Evolutionary conservation across 129 eudicot species (phyloP).

Genomic region (Tanacetum coccineum): DNA sequence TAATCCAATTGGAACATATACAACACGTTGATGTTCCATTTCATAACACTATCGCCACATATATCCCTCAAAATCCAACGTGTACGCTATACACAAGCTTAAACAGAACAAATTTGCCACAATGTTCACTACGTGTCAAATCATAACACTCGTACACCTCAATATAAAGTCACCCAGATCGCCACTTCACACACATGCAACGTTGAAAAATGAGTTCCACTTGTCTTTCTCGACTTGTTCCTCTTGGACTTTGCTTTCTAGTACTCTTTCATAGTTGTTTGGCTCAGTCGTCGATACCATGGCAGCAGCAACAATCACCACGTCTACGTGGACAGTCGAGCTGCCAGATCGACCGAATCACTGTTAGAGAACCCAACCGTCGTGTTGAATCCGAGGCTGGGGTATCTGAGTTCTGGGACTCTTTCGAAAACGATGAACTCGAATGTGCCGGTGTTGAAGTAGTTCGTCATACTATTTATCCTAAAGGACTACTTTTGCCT

Average conservation of each 20-base stretch:
- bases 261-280: conserved; percentile 34
- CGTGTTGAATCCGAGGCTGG: conserved; percentile 48
- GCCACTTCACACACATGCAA: conserved; percentile 18
- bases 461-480: conserved; percentile 38
- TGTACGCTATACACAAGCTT: conserved; percentile 9
- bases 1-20: no score
- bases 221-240: conserved; percentile 22
- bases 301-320: conserved; percentile 21
- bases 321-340: conserved; percentile 32
- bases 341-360: conserved; percentile 45
- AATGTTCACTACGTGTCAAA: conserved; percentile 26
- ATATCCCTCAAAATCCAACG: conserved; percentile 21
- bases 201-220: not conserved
- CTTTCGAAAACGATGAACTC: conserved; percentile 30
- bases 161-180: not conserved
- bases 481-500: conserved; percentile 59
- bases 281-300: conserved; percentile 37
- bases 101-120: conserved; percentile 29
- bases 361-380: conserved; percentile 40
- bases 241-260: conserved; percentile 33
- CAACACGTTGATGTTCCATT: not conserved
- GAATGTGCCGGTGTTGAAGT: conserved; percentile 58
- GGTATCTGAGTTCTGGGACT: conserved; percentile 42
- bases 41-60: conserved; percentile 15
- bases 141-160: conserved; percentile 8